Percentiles rank a stretch among this genome's conserved stretches.
phyloP scores from a whole-genome alignment of 345 rosid species.

The Brassica nigra region DNA sequence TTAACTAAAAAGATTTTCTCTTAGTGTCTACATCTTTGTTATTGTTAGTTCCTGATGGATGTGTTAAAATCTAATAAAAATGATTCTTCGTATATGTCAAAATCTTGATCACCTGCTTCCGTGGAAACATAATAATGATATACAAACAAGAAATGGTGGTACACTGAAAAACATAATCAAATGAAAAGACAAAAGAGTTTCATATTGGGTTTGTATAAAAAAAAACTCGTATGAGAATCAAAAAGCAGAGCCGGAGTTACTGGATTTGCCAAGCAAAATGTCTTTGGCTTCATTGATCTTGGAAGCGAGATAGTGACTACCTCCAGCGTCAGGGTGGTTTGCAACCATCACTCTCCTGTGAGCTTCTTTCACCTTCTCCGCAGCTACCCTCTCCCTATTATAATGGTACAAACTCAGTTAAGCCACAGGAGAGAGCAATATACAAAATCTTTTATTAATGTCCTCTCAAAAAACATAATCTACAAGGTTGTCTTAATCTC shows the following conservation, averaged over 20 bases:
- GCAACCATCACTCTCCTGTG: slow-evolving; percentile 92
- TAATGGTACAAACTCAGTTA: slow-evolving; percentile 7
- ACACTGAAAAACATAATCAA: slow-evolving; percentile 14
- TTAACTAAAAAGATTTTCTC: background rate
- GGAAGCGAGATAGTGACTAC: slow-evolving; percentile 87
- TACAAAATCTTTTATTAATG: background rate
- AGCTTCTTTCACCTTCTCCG: slow-evolving; percentile 83
- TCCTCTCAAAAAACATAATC: background rate
- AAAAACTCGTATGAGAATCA: slow-evolving; percentile 25
- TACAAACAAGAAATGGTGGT: slow-evolving; percentile 1
- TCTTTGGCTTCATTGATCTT: slow-evolving; percentile 95
- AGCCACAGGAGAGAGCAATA: background rate
- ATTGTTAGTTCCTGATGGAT: background rate
- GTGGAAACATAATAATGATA: slow-evolving; percentile 10
- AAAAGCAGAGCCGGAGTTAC: slow-evolving; percentile 69
- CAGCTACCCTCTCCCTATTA: slow-evolving; percentile 62
- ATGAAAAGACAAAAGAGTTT: background rate
- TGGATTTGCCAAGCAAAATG: slow-evolving; percentile 71
- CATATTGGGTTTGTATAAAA: background rate
- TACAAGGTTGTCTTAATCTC: background rate
- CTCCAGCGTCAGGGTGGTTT: slow-evolving; percentile 90
- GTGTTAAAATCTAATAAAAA: background rate
- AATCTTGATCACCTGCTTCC: slow-evolving; percentile 3
- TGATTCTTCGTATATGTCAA: background rate
- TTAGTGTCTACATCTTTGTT: background rate